Percentiles rank a stretch among this genome's conserved stretches.
Conservation (phyloP, 2,329 filamentous ascomycete species). For the Colletotrichum tabaci region DNA sequence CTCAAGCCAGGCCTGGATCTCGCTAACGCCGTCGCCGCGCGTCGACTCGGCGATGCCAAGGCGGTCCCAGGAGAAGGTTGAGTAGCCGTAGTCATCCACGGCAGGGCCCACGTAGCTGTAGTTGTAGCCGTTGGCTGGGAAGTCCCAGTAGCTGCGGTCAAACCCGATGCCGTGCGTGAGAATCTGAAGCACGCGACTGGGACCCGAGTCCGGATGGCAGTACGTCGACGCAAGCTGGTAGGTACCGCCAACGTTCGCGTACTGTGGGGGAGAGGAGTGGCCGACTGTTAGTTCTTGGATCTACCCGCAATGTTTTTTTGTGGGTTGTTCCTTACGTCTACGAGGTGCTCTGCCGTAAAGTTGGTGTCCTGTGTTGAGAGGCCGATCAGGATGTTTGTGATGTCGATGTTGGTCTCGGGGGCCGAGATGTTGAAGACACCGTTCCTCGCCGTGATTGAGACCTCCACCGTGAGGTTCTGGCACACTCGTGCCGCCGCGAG, state of each 20-base stretch:
- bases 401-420: slow-evolving; percentile 68
- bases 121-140: slow-evolving; percentile 69
- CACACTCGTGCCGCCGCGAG: slow-evolving; percentile 55
- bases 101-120: slow-evolving; percentile 74
- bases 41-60: slow-evolving; percentile 73
- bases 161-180: slow-evolving; percentile 60
- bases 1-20: slow-evolving; percentile 72
- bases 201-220: slow-evolving; percentile 68
- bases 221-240: slow-evolving; percentile 74
- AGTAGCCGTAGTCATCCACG: slow-evolving; percentile 68
- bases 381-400: slow-evolving; percentile 68
- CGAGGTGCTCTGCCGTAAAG: slow-evolving; percentile 59
- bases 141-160: slow-evolving; percentile 72
- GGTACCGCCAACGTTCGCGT: slow-evolving; percentile 63
- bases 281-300: background rate
- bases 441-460: slow-evolving; percentile 69
- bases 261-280: slow-evolving; percentile 50
- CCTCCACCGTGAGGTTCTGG: slow-evolving; percentile 68
- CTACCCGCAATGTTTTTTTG: too few species aligned
- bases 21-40: slow-evolving; percentile 71
- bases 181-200: slow-evolving; percentile 56
- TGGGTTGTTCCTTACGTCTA: slow-evolving; percentile 54
- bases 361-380: slow-evolving; percentile 65
- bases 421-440: slow-evolving; percentile 65
- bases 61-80: slow-evolving; percentile 73